phyloP scores from a whole-genome alignment of 305 asterid species.

The Plantago lanceolata region DNA sequence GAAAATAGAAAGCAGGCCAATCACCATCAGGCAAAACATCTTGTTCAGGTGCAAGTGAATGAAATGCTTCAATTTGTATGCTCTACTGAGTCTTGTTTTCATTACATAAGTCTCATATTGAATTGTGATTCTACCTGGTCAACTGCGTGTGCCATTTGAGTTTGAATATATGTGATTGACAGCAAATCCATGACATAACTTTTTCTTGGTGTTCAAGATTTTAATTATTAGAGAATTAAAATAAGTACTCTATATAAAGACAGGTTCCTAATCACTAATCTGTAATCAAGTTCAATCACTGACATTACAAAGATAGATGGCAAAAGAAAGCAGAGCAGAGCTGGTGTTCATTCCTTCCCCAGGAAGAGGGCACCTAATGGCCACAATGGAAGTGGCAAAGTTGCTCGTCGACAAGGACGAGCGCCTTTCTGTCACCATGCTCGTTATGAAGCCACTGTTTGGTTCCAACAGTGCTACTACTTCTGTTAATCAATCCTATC shows the following conservation, averaged over 20 bases:
- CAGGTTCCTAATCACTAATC: no score
- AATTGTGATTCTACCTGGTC: no score
- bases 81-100: not conserved
- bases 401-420: conserved; percentile 24
- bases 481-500: conserved; percentile 1
- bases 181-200: not conserved
- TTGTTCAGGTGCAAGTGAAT: not conserved
- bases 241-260: not conserved
- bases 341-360: conserved; percentile 33
- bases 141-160: no score
- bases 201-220: not conserved
- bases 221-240: not conserved
- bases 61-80: no score
- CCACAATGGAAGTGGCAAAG: conserved; percentile 33
- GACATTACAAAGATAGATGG: not conserved
- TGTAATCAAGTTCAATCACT: no score
- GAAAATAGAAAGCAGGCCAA: not conserved
- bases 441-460: conserved; percentile 26
- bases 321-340: conserved; percentile 14
- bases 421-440: conserved; percentile 27
- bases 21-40: not conserved
- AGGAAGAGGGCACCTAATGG: conserved; percentile 27
- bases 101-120: no score
- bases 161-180: not conserved
- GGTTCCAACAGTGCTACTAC: conserved; percentile 17